Percentiles rank a stretch among this genome's conserved stretches.
Conservation (phyloP, 441 rosid genomes). For the Croton setiger region DNA sequence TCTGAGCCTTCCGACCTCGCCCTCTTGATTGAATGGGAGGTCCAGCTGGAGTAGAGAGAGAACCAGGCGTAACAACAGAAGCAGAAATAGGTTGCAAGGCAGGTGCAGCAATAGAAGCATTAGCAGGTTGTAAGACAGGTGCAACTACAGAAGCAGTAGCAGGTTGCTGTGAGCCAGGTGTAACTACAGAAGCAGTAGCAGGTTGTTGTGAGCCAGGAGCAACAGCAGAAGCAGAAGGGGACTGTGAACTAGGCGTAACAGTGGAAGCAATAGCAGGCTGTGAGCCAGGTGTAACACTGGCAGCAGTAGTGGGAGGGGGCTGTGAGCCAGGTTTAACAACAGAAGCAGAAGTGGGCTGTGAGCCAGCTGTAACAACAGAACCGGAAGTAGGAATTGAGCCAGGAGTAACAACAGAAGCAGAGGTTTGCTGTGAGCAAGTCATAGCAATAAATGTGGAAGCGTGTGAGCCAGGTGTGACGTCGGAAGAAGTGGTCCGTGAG, state of each 20-base stretch:
- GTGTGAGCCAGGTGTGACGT: neutral
- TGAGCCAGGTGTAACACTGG: neutral
- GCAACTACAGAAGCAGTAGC: slow-evolving; percentile 24
- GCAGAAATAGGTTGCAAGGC: slow-evolving; percentile 10
- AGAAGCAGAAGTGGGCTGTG: slow-evolving; percentile 10
- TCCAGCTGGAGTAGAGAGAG: neutral
- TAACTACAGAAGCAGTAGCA: slow-evolving; percentile 1
- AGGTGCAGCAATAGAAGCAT: slow-evolving; percentile 14
- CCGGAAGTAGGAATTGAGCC: slow-evolving; percentile 32
- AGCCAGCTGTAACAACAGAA: slow-evolving; percentile 6
- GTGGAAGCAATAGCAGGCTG: neutral
- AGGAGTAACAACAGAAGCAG: slow-evolving; percentile 25
- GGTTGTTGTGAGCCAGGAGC: slow-evolving; percentile 1
- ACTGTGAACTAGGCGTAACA: slow-evolving; percentile 26
- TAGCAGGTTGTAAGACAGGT: slow-evolving; percentile 31
- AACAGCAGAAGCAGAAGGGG: slow-evolving; percentile 22
- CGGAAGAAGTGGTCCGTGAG: slow-evolving; percentile 32
- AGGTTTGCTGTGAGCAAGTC: slow-evolving; percentile 9
- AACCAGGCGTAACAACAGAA: slow-evolving; percentile 1
- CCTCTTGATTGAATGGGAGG: slow-evolving; percentile 46
- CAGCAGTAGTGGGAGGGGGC: slow-evolving; percentile 16
- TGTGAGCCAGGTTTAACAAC: neutral
- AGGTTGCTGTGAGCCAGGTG: slow-evolving; percentile 1
- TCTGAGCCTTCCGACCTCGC: slow-evolving; percentile 56
- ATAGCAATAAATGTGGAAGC: neutral